These are phyloP conservation scores for Mycena pura DNA, from an alignment of 768 basidiomycete species.

Conservation along the genomic window DNA sequence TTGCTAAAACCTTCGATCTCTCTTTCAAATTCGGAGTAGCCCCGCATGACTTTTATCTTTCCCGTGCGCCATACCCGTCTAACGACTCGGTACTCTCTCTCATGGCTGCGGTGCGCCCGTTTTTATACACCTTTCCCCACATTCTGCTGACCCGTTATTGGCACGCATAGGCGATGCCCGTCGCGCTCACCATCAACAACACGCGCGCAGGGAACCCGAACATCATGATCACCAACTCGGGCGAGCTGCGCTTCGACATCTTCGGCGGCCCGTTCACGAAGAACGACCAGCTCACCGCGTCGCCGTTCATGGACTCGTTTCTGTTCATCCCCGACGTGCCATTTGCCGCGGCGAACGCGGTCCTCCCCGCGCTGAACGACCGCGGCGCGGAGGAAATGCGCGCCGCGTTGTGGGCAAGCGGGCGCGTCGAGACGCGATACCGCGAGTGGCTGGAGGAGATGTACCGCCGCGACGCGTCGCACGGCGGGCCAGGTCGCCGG, in stretches of 20 bases:
- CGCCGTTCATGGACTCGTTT: slow-evolving; percentile 73
- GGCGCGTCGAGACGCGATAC: slow-evolving; percentile 59
- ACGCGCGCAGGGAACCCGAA: slow-evolving; percentile 63
- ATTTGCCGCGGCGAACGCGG: slow-evolving; percentile 54
- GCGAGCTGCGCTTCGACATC: slow-evolving; percentile 69
- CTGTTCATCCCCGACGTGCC: slow-evolving; percentile 65
- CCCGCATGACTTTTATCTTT: slow-evolving; percentile 68
- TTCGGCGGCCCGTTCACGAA: slow-evolving; percentile 75
- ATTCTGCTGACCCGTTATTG: too few species aligned
- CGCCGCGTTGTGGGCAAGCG: slow-evolving; percentile 51
- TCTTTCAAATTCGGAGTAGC: slow-evolving; percentile 69
- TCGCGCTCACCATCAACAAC: slow-evolving; percentile 67
- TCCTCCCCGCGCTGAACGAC: slow-evolving; percentile 60
- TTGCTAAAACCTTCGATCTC: slow-evolving; percentile 68
- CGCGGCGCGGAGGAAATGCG: slow-evolving; percentile 48
- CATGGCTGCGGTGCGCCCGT: not conserved
- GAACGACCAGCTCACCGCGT: slow-evolving; percentile 81
- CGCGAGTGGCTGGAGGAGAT: slow-evolving; percentile 65
- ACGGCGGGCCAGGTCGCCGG: slow-evolving; percentile 44
- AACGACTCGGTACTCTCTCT: slow-evolving; percentile 65
- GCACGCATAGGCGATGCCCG: slow-evolving; percentile 58
- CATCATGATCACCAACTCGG: slow-evolving; percentile 71
- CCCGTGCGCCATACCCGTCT: slow-evolving; percentile 68
- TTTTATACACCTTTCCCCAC: too few species aligned
- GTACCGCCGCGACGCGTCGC: slow-evolving; percentile 38